Percentiles rank a stretch among this genome's conserved stretches.
Conservation (phyloP, 2,329 filamentous ascomycete species). For the Domatiomyces globalis region DNA sequence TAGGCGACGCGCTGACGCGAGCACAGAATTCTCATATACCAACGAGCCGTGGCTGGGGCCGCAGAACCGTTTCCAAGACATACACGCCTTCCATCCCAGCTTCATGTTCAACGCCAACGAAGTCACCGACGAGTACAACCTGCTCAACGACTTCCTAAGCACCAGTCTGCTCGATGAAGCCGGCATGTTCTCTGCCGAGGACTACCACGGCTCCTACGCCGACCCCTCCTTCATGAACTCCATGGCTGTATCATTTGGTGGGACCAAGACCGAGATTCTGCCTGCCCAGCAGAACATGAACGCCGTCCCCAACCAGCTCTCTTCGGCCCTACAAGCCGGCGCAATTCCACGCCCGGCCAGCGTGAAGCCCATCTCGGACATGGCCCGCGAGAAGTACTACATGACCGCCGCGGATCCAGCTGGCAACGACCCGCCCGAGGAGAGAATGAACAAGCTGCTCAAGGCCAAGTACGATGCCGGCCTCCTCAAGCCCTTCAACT, state of each 20-base stretch:
- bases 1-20: slow-evolving; percentile 18
- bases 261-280: slow-evolving; percentile 21
- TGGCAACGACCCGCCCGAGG: slow-evolving; percentile 72
- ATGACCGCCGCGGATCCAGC: slow-evolving; percentile 92
- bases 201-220: slow-evolving; percentile 47
- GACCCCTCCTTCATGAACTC: slow-evolving; percentile 41
- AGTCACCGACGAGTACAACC: slow-evolving; percentile 89
- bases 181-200: slow-evolving; percentile 52
- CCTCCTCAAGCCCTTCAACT: slow-evolving; percentile 91
- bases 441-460: slow-evolving; percentile 86
- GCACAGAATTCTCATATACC: slow-evolving; percentile 63
- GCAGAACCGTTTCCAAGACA: slow-evolving; percentile 79
- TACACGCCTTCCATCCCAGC: slow-evolving; percentile 83
- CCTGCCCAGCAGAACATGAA: slow-evolving; percentile 25
- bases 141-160: slow-evolving; percentile 92
- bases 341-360: slow-evolving; percentile 48
- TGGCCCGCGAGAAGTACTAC: slow-evolving; percentile 70
- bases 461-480: slow-evolving; percentile 94
- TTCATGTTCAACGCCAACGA: slow-evolving; percentile 94
- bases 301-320: slow-evolving; percentile 26
- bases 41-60: slow-evolving; percentile 54
- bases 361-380: slow-evolving; percentile 47
- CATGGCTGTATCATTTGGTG: slow-evolving; percentile 24
- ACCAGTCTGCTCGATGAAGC: slow-evolving; percentile 74
- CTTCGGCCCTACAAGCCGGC: slow-evolving; percentile 29